Evolutionary conservation across 768 basidiomycete genomes (phyloP).

Genomic region (Tricholoma bakamatsutake): DNA sequence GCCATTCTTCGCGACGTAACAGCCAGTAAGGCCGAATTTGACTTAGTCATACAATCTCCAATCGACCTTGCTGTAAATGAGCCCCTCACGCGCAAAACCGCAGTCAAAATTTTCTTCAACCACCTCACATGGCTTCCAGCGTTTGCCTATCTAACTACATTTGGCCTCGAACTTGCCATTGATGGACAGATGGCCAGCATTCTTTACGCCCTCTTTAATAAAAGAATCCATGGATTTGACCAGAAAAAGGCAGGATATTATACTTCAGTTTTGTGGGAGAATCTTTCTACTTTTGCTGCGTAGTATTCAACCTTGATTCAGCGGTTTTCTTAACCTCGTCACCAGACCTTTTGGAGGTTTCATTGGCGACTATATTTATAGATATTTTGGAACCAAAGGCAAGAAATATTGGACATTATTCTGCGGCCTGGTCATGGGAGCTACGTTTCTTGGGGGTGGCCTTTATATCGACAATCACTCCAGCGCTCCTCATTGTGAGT

Average conservation of each 20-base stretch:
- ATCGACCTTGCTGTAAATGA: slow-evolving; percentile 43
- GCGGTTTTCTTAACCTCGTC: slow-evolving; percentile 46
- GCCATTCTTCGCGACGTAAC: no score
- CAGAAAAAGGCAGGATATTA: slow-evolving; percentile 50
- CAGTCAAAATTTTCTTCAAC: slow-evolving; percentile 27
- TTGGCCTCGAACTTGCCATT: slow-evolving; percentile 53
- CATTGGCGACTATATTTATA: slow-evolving; percentile 40
- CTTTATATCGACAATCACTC: slow-evolving; percentile 29
- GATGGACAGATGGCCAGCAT: slow-evolving; percentile 47
- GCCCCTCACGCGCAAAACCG: slow-evolving; percentile 29
- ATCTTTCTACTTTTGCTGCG: background rate
- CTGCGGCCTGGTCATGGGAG: slow-evolving; percentile 40
- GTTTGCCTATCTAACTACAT: slow-evolving; percentile 48
- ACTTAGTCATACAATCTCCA: slow-evolving; percentile 18
- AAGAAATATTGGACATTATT: slow-evolving; percentile 44
- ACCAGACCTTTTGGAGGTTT: slow-evolving; percentile 46
- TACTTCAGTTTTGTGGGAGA: slow-evolving; percentile 23
- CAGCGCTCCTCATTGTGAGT: slow-evolving; percentile 31
- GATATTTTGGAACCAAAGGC: slow-evolving; percentile 32
- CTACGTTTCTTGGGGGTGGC: slow-evolving; percentile 39
- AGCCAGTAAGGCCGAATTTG: background rate
- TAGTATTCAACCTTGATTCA: slow-evolving; percentile 12
- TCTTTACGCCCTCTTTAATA: slow-evolving; percentile 32
- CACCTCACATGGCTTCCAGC: slow-evolving; percentile 52
- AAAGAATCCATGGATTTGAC: slow-evolving; percentile 30